Conservation (phyloP, 352 stramenopile genomes). For the Thraustochytrium striatum region DNA sequence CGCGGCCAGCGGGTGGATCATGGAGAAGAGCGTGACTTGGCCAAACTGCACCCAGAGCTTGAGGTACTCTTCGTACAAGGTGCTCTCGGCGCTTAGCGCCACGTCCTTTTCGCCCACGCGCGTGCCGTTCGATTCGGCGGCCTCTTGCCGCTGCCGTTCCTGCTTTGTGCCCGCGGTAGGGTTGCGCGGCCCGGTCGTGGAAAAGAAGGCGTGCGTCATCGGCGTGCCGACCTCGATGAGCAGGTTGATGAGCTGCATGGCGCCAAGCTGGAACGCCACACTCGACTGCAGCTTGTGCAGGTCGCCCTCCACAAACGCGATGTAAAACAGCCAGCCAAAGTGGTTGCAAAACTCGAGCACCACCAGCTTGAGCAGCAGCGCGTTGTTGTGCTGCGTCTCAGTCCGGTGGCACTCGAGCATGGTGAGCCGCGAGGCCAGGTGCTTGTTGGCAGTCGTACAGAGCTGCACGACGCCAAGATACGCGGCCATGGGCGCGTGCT, state of each 20-base stretch:
- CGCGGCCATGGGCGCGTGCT: constrained; percentile 67
- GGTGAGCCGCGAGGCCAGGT: constrained; percentile 70
- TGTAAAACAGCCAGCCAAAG: constrained; percentile 95
- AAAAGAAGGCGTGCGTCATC: background rate
- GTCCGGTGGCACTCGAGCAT: constrained; percentile 84
- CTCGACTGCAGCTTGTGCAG: constrained; percentile 26
- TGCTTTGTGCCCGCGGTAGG: no score
- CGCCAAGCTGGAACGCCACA: background rate
- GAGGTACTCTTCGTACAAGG: constrained; percentile 34
- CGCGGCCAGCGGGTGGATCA: constrained; percentile 35
- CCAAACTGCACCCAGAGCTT: constrained; percentile 46
- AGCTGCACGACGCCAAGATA: constrained; percentile 76
- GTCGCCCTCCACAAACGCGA: constrained; percentile 62
- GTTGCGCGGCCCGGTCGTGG: no score
- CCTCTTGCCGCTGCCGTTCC: no score
- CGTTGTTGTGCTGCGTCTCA: constrained; percentile 75
- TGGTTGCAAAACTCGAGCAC: constrained; percentile 93
- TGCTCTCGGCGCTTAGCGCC: constrained; percentile 8
- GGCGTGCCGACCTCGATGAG: constrained; percentile 31
- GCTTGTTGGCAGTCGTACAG: constrained; percentile 67
- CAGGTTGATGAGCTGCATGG: constrained; percentile 3
- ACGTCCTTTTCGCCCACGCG: background rate
- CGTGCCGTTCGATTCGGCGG: no score
- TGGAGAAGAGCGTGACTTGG: constrained; percentile 40
- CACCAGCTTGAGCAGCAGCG: constrained; percentile 83